These are phyloP conservation scores for Mollisiaceae sp. DNA, from an alignment of 2,329 filamentous ascomycete genomes.

Conservation along the genomic window DNA sequence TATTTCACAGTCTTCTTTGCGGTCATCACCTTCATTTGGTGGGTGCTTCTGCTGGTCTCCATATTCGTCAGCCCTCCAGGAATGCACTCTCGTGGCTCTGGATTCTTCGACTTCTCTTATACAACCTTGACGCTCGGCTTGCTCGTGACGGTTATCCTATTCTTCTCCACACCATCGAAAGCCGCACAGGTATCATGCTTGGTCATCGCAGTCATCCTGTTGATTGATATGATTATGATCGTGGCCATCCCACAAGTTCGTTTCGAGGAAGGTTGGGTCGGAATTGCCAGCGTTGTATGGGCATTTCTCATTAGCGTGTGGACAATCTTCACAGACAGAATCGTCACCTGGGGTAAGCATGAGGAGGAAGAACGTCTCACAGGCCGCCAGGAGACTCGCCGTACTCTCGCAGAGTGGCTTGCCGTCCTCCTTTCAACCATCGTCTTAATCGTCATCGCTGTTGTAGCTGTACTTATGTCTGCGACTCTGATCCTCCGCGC, in stretches of 20 bases:
- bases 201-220: constrained; percentile 68
- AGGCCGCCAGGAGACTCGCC: constrained; percentile 82
- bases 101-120: constrained; percentile 88
- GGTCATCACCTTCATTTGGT: constrained; percentile 83
- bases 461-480: constrained; percentile 76
- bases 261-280: constrained; percentile 88
- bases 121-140: constrained; percentile 79
- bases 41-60: constrained; percentile 85
- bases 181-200: constrained; percentile 76
- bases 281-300: constrained; percentile 86
- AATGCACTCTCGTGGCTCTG: constrained; percentile 85
- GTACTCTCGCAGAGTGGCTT: constrained; percentile 82
- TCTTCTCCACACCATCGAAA: constrained; percentile 85
- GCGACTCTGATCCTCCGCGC: constrained; percentile 80
- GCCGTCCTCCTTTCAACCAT: constrained; percentile 78
- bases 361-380: constrained; percentile 94
- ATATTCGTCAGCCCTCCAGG: constrained; percentile 89
- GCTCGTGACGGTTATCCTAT: constrained; percentile 77
- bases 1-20: constrained; percentile 80
- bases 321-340: constrained; percentile 77
- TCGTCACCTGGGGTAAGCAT: constrained; percentile 88
- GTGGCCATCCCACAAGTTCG: constrained; percentile 75
- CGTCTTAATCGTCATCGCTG: constrained; percentile 69
- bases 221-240: constrained; percentile 80
- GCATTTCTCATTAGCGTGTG: constrained; percentile 79